These are phyloP conservation scores for Kitagawia praeruptora DNA, from an alignment of 129 eudicot genomes.

Conservation along the genomic window DNA sequence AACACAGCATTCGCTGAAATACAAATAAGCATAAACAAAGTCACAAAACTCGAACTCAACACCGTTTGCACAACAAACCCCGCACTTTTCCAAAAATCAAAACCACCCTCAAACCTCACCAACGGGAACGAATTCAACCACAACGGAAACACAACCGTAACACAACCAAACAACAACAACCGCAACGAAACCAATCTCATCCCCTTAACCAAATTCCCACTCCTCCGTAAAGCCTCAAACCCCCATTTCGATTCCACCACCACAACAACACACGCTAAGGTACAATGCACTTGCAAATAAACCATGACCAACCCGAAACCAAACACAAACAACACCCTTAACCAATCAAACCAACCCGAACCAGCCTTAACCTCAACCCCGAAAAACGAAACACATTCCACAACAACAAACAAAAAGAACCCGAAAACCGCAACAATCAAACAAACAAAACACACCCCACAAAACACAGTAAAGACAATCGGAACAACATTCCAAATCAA, in stretches of 20 bases:
- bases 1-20: conserved; percentile 47
- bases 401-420: neutral
- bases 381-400: conserved; percentile 11
- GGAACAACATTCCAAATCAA: conserved; percentile 36
- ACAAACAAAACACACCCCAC: conserved; percentile 17
- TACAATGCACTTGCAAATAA: neutral
- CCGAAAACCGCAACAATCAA: conserved; percentile 14
- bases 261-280: neutral
- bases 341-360: neutral
- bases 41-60: conserved; percentile 41
- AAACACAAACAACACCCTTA: neutral
- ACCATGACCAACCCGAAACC: neutral
- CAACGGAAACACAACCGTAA: conserved; percentile 20
- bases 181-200: conserved; percentile 10
- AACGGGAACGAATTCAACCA: conserved; percentile 15
- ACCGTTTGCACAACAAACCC: conserved; percentile 46
- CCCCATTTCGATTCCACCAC: neutral
- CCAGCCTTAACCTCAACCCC: neutral
- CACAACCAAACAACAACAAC: conserved; percentile 30
- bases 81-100: conserved; percentile 44
- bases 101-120: conserved; percentile 7
- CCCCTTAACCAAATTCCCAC: neutral
- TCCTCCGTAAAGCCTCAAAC: neutral
- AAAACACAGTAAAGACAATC: conserved; percentile 36
- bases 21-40: conserved; percentile 52